These are phyloP conservation scores for Solanum pinnatisectum DNA, from an alignment of 257 asterid genomes.

Conservation along the genomic window DNA sequence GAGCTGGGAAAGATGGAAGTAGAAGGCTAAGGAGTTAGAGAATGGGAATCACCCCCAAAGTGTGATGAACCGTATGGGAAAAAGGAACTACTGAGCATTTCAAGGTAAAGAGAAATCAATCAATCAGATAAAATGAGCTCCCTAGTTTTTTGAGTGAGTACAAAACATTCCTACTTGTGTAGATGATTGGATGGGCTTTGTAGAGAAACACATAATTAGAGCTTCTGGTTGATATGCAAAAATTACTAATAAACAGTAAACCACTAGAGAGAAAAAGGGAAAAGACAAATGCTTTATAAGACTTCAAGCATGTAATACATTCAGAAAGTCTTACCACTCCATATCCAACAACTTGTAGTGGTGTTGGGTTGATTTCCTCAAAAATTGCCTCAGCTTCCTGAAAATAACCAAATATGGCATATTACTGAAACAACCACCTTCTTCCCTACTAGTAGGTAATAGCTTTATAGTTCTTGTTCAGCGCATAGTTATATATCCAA, in stretches of 20 bases:
- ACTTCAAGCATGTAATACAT: not conserved
- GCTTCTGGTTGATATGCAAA: not conserved
- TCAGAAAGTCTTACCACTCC: constrained; percentile 43
- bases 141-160: not conserved
- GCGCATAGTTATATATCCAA: not conserved
- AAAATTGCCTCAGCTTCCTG: constrained; percentile 93
- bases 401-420: not conserved
- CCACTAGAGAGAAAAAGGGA: not conserved
- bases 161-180: not conserved
- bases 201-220: not conserved
- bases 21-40: not conserved
- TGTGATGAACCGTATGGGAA: not conserved
- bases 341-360: constrained; percentile 45
- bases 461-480: not conserved
- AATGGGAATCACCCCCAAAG: not conserved
- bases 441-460: not conserved
- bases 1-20: not conserved
- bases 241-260: not conserved
- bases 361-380: constrained; percentile 80
- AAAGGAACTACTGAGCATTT: not conserved
- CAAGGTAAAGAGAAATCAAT: not conserved
- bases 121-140: not conserved
- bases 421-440: not conserved
- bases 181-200: not conserved
- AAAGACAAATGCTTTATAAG: not conserved